Percentiles rank a stretch among this genome's conserved stretches.
These are phyloP conservation scores for Phylloporus sp. DNA, from an alignment of 768 basidiomycete species.

Conservation along the genomic window DNA sequence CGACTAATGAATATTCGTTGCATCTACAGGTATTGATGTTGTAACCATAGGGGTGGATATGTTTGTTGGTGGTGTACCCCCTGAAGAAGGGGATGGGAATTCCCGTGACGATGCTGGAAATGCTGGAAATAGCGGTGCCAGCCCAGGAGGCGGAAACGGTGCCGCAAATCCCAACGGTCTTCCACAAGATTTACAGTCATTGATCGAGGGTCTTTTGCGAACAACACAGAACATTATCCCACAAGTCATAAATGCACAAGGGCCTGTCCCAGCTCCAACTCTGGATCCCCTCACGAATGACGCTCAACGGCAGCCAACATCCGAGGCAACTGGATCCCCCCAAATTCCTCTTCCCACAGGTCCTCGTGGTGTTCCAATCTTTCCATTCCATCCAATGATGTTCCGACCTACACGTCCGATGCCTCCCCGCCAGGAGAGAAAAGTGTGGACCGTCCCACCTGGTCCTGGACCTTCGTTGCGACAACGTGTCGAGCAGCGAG, in stretches of 20 bases:
- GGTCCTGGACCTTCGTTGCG: constrained; percentile 68
- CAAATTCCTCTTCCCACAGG: not conserved
- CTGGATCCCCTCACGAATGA: not conserved
- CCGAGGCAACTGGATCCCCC: constrained; percentile 7
- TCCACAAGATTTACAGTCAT: constrained; percentile 22
- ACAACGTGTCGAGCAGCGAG: constrained; percentile 65
- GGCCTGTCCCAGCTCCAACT: not conserved
- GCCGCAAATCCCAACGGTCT: constrained; percentile 16
- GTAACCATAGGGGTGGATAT: constrained; percentile 41
- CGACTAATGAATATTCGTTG: constrained; percentile 13
- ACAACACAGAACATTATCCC: constrained; percentile 24
- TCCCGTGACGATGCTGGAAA: constrained; percentile 8
- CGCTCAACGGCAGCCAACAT: constrained; percentile 1
- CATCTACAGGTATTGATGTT: constrained; percentile 19
- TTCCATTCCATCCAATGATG: constrained; percentile 19
- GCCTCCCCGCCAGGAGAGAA: constrained; percentile 34
- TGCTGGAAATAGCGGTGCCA: not conserved
- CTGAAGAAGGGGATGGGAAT: constrained; percentile 8
- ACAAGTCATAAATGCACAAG: constrained; percentile 17
- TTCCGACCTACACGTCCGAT: constrained; percentile 22
- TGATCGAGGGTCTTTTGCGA: constrained; percentile 26
- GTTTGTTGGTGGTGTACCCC: constrained; percentile 25
- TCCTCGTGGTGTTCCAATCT: constrained; percentile 13
- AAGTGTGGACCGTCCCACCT: constrained; percentile 54
- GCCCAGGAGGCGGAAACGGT: constrained; percentile 15